Evolutionary conservation across 805 yeast species (phyloP).

Genomic region (Kuraishia cidri): DNA sequence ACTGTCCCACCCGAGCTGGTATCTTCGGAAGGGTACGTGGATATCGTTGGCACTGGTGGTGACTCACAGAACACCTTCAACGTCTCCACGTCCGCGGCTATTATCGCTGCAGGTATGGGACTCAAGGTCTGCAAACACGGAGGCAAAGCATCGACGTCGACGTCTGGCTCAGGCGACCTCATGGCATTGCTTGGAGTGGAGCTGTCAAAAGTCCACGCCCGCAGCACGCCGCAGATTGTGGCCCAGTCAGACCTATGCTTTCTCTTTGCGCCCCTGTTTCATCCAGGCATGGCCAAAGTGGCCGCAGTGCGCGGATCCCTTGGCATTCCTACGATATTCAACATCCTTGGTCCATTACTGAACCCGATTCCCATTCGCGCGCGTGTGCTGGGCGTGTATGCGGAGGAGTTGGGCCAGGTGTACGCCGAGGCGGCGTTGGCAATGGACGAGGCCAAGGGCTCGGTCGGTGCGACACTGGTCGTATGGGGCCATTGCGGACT

Average conservation of each 20-base stretch:
- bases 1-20: conserved; percentile 35
- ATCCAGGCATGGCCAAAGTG: conserved; percentile 81
- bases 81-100: conserved; percentile 91
- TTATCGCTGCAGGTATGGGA: conserved; percentile 86
- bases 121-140: conserved; percentile 89
- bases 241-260: conserved; percentile 48
- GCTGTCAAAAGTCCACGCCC: conserved; percentile 53
- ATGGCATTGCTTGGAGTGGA: conserved; percentile 79
- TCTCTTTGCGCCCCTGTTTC: conserved; percentile 90
- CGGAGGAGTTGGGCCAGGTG: conserved; percentile 68
- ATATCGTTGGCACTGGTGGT: conserved; percentile 98
- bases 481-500: conserved; percentile 91
- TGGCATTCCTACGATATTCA: conserved; percentile 91
- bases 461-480: conserved; percentile 54
- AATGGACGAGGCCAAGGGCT: conserved; percentile 40
- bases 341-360: conserved; percentile 85
- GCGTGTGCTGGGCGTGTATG: conserved; percentile 84
- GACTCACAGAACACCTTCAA: conserved; percentile 97
- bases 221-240: conserved; percentile 52
- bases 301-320: conserved; percentile 68
- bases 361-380: conserved; percentile 83
- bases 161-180: conserved; percentile 92
- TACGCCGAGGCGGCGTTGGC: conserved; percentile 75
- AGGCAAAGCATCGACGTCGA: conserved; percentile 91
- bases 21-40: conserved; percentile 50